phyloP scores from a whole-genome alignment of 1,139 yeast genomes.

The Yamadazyma taylorii region DNA sequence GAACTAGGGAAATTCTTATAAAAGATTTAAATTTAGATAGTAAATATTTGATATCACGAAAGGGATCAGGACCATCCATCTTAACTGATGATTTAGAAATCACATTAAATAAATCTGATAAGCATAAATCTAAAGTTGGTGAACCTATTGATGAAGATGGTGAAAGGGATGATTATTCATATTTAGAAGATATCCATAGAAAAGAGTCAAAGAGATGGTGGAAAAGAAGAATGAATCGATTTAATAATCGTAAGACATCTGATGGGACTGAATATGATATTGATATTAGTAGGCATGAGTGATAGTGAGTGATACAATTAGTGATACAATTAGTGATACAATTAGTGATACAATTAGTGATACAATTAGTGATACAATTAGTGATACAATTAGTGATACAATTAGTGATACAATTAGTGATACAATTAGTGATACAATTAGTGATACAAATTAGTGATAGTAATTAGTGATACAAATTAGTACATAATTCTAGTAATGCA shows the following conservation, averaged over 20 bases:
- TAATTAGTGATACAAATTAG: no score
- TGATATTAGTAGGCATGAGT: constrained; percentile 10
- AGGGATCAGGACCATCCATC: constrained; percentile 3
- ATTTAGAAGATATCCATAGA: constrained; percentile 41
- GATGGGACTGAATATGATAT: constrained; percentile 18
- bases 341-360: no score
- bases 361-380: no score
- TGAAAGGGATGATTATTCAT: constrained; percentile 33
- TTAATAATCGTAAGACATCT: constrained; percentile 17
- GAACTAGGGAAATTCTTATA: constrained; percentile 77
- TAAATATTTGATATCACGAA: constrained; percentile 19
- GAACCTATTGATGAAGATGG: constrained; percentile 25
- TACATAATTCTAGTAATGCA: no score
- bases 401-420: no score
- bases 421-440: no score
- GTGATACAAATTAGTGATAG: no score
- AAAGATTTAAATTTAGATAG: constrained; percentile 68
- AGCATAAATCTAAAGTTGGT: constrained; percentile 20
- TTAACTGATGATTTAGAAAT: constrained; percentile 15
- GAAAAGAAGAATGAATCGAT: constrained; percentile 43
- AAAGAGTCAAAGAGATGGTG: constrained; percentile 46
- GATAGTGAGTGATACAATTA: no score
- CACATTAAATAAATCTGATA: constrained; percentile 12
- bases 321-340: no score
- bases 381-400: no score